These are phyloP conservation scores for Cladosporium colombiae DNA, from an alignment of 2,329 filamentous ascomycete species.

Conservation along the genomic window DNA sequence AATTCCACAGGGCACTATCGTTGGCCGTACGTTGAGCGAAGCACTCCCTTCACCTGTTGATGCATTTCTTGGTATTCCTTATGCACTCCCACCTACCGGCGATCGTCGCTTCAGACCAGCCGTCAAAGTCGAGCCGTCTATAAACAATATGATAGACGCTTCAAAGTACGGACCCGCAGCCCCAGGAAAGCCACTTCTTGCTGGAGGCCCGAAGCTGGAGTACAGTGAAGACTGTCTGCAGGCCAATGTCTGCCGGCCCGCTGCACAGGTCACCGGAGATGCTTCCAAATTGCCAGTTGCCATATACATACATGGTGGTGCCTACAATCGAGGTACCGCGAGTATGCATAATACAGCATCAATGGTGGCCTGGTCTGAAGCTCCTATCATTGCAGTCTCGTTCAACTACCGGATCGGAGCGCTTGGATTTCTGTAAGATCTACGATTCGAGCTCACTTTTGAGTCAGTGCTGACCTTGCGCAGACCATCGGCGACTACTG, in stretches of 20 bases:
- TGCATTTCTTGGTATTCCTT: conserved; percentile 13
- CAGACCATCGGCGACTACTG: conserved; percentile 52
- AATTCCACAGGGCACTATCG: conserved; percentile 7
- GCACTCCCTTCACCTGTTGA: conserved; percentile 3
- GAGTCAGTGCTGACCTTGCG: background rate
- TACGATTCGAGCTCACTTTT: background rate
- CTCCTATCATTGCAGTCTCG: conserved; percentile 57
- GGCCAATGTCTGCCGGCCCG: conserved; percentile 59
- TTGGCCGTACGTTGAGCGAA: conserved; percentile 14
- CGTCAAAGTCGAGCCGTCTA: background rate
- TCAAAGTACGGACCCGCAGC: conserved; percentile 13
- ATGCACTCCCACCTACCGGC: conserved; percentile 16
- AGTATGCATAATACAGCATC: conserved; percentile 63
- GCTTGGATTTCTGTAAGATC: conserved; percentile 61
- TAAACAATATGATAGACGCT: conserved; percentile 8
- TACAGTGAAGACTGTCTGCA: conserved; percentile 59
- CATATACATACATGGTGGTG: conserved; percentile 65
- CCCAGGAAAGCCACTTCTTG: conserved; percentile 15
- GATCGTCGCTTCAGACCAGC: conserved; percentile 13
- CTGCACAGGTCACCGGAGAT: conserved; percentile 14
- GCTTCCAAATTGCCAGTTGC: conserved; percentile 53
- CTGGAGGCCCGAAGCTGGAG: conserved; percentile 15
- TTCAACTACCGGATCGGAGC: conserved; percentile 66
- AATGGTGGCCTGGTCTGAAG: conserved; percentile 56
- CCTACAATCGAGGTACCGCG: conserved; percentile 50